Evolutionary conservation across 225 moss, liverwort and hornwort genomes (phyloP).

Genomic region (Sphagnum contortum): DNA sequence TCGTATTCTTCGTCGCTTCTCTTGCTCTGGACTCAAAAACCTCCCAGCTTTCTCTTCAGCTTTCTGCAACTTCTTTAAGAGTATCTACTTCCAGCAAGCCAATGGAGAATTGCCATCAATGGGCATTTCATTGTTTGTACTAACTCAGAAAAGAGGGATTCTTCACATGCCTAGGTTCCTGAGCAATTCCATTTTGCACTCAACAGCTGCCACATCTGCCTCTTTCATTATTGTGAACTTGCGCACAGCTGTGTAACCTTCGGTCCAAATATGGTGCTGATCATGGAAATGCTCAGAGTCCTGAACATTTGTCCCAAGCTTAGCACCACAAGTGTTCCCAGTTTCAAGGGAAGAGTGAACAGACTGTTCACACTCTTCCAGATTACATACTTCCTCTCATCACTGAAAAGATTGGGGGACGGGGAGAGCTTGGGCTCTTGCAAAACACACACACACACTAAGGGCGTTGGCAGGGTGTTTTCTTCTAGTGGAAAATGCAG

Average conservation of each 20-base stretch:
- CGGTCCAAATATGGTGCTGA: constrained; percentile 50
- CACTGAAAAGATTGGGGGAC: neutral
- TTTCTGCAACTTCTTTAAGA: constrained; percentile 39
- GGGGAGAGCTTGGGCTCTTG: no score
- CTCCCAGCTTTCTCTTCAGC: constrained; percentile 36
- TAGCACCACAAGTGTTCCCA: constrained; percentile 28
- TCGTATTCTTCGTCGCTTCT: constrained; percentile 33
- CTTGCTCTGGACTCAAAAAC: constrained; percentile 21
- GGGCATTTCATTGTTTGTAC: neutral
- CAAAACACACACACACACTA: no score
- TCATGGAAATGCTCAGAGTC: constrained; percentile 58
- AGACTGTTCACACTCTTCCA: constrained; percentile 14
- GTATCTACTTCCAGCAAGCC: constrained; percentile 45
- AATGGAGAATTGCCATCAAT: constrained; percentile 35
- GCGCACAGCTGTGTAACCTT: constrained; percentile 41
- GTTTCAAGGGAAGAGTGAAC: constrained; percentile 24
- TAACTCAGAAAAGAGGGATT: constrained; percentile 2
- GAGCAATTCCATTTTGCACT: constrained; percentile 4
- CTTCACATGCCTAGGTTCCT: neutral
- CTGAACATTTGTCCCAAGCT: constrained; percentile 32
- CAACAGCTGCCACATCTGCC: neutral
- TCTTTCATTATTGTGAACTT: constrained; percentile 33
- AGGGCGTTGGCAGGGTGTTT: no score
- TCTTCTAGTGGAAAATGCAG: no score
- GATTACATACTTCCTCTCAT: constrained; percentile 13